Evolutionary conservation across 192 early-diverging fungal genomes (phyloP).

Genomic region (Gorgonomyces haynaldii): DNA sequence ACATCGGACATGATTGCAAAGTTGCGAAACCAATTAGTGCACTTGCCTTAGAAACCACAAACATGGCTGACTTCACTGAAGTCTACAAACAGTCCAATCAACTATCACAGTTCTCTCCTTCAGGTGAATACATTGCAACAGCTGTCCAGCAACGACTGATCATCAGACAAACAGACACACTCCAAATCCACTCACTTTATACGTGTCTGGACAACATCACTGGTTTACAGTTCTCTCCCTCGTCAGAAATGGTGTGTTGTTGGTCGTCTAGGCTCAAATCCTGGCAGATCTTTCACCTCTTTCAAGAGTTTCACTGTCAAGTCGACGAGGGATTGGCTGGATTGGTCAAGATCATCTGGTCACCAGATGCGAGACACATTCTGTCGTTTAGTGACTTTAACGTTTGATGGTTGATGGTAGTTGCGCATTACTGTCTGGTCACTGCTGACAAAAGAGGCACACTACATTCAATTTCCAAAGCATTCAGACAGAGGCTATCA

Average conservation of each 20-base stretch:
- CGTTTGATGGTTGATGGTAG: constrained; percentile 22
- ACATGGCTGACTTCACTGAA: constrained; percentile 43
- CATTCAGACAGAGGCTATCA: constrained; percentile 40
- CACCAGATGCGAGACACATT: constrained; percentile 38
- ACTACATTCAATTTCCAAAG: constrained; percentile 63
- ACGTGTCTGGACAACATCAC: constrained; percentile 36
- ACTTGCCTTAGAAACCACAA: too few species aligned
- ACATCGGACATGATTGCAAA: too few species aligned
- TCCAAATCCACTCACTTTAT: constrained; percentile 51
- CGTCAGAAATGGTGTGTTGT: constrained; percentile 47
- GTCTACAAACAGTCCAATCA: constrained; percentile 50
- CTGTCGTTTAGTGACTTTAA: constrained; percentile 41
- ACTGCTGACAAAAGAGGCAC: constrained; percentile 34
- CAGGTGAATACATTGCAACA: constrained; percentile 56
- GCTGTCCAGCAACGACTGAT: constrained; percentile 52
- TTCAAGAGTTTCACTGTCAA: constrained; percentile 42
- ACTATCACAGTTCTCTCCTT: constrained; percentile 50
- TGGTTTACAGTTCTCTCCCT: constrained; percentile 52
- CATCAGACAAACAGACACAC: constrained; percentile 52
- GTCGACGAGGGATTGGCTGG: constrained; percentile 42
- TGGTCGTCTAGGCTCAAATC: constrained; percentile 31
- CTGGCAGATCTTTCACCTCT: constrained; percentile 48
- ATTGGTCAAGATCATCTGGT: constrained; percentile 32
- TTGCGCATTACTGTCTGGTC: constrained; percentile 60
- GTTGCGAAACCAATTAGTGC: too few species aligned